These are phyloP conservation scores for Coniochaeta sp. DNA, from an alignment of 2,329 filamentous ascomycete species.

Conservation along the genomic window DNA sequence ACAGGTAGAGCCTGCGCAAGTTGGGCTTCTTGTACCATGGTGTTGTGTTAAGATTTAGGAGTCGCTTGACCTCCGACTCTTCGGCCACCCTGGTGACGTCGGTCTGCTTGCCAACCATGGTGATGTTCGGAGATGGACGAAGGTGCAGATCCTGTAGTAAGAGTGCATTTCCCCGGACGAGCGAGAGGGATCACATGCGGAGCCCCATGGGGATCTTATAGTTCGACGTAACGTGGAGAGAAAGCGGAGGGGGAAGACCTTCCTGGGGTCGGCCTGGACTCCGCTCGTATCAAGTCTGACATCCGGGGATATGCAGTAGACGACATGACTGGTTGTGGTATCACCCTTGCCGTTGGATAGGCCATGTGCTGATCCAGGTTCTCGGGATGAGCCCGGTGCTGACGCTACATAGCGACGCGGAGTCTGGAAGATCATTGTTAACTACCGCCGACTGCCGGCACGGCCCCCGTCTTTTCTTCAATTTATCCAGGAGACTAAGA, in stretches of 20 bases:
- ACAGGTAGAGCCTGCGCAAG: slow-evolving; percentile 10
- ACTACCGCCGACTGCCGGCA: not conserved
- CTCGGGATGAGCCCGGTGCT: not conserved
- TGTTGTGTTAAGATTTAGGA: slow-evolving; percentile 8
- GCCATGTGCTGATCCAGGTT: not conserved
- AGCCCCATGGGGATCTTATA: slow-evolving; percentile 2
- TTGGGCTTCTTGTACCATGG: slow-evolving; percentile 15
- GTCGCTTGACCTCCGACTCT: slow-evolving; percentile 8
- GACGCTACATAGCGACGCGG: not conserved
- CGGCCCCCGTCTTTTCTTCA: not conserved
- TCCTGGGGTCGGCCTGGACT: not conserved
- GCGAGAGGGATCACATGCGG: not conserved
- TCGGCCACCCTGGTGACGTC: slow-evolving; percentile 5
- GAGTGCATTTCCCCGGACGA: not conserved
- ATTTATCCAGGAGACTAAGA: not conserved
- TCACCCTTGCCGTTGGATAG: not conserved
- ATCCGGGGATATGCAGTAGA: not conserved
- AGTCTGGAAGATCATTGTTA: not conserved
- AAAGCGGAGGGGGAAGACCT: not conserved
- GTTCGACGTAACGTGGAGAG: not conserved
- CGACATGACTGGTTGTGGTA: not conserved
- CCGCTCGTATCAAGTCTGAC: not conserved
- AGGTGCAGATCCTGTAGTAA: not conserved
- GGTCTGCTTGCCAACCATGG: slow-evolving; percentile 5
- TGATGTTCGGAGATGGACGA: not conserved